Evolutionary conservation across 208 protist species (phyloP).

Genomic region (Strigomonas oncopelti): DNA sequence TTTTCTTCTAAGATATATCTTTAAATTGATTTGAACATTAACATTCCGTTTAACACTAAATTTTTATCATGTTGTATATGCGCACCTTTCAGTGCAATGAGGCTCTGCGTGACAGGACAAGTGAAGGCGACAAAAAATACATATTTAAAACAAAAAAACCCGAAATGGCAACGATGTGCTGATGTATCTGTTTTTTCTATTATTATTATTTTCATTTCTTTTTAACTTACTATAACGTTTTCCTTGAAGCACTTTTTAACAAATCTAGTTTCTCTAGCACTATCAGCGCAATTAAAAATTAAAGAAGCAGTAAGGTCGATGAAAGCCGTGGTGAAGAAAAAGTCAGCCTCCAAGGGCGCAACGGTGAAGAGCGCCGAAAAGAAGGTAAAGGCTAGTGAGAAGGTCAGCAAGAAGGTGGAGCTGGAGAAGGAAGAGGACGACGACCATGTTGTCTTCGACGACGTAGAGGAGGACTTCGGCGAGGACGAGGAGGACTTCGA

Average conservation of each 20-base stretch:
- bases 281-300: background rate
- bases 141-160: background rate
- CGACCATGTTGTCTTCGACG: slow-evolving; percentile 50
- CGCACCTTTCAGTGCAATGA: background rate
- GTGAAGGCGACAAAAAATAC: background rate
- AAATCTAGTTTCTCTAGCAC: background rate
- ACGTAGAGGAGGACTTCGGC: slow-evolving; percentile 35
- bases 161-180: background rate
- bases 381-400: slow-evolving; percentile 2
- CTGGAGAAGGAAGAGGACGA: slow-evolving; percentile 10
- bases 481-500: slow-evolving; percentile 45
- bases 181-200: slow-evolving; percentile 1
- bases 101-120: background rate
- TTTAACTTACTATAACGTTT: slow-evolving; percentile 1
- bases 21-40: too few relatives aligned
- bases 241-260: background rate
- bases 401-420: slow-evolving; percentile 1
- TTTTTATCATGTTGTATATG: background rate
- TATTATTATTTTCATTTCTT: slow-evolving; percentile 1
- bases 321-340: background rate
- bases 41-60: background rate
- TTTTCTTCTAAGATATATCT: background rate
- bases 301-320: too few relatives aligned
- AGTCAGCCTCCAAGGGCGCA: background rate
- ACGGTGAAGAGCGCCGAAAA: background rate